Conservation (phyloP, 805 yeast genomes). For the Suhomyces canberraensis region DNA sequence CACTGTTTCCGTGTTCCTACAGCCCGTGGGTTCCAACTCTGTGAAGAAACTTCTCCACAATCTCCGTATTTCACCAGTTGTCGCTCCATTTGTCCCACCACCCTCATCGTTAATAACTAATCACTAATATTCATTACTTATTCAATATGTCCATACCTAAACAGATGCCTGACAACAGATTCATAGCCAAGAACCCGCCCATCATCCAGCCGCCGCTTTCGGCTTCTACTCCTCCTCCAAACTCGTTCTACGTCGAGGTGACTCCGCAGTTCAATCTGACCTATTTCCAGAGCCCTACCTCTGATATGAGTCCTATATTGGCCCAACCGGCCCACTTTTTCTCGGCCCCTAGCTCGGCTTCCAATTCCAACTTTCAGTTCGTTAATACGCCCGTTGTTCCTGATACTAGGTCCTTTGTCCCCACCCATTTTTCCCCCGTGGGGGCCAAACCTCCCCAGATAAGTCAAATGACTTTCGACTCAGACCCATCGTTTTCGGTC, state of each 20-base stretch:
- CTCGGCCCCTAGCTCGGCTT: constrained; percentile 8
- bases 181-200: not conserved
- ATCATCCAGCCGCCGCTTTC: not conserved
- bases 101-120: no score
- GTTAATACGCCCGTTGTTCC: constrained; percentile 1
- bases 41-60: no score
- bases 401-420: not conserved
- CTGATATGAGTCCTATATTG: constrained; percentile 4
- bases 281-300: constrained; percentile 6
- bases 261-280: constrained; percentile 3
- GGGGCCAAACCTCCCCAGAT: not conserved
- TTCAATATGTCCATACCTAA: no score
- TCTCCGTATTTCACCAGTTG: no score
- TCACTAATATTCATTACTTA: no score
- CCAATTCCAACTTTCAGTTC: constrained; percentile 5
- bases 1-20: no score
- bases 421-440: constrained; percentile 3
- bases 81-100: no score
- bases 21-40: no score
- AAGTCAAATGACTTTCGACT: not conserved
- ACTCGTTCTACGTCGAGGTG: constrained; percentile 1
- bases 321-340: constrained; percentile 4
- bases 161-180: not conserved
- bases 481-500: not conserved
- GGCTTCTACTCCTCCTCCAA: constrained; percentile 2